Evolutionary conservation across 2,329 filamentous ascomycete genomes (phyloP).

Genomic region (Epicoccum sorghinum): DNA sequence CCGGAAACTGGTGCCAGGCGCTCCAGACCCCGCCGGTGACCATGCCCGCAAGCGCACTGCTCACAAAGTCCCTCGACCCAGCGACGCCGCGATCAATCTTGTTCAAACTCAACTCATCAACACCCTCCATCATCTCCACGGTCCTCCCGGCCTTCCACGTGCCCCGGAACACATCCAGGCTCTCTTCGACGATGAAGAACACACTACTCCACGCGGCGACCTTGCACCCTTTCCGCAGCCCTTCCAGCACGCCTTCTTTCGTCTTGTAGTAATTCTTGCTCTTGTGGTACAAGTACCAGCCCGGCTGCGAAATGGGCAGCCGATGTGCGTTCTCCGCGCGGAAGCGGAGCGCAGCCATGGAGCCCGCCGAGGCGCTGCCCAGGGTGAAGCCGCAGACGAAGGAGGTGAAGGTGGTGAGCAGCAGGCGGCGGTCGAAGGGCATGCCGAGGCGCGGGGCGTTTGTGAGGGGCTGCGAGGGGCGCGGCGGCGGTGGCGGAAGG

Average conservation of each 20-base stretch:
- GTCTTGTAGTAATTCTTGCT: slow-evolving; percentile 92
- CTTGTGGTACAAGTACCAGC: slow-evolving; percentile 99
- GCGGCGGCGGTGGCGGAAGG: slow-evolving; percentile 11
- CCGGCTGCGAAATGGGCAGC: slow-evolving; percentile 78
- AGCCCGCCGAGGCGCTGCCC: slow-evolving; percentile 74
- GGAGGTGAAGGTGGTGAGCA: slow-evolving; percentile 67
- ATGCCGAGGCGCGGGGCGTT: slow-evolving; percentile 61
- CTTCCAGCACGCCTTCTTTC: slow-evolving; percentile 78
- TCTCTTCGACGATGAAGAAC: slow-evolving; percentile 84
- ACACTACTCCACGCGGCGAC: slow-evolving; percentile 74
- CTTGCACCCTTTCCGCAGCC: slow-evolving; percentile 72
- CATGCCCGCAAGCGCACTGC: slow-evolving; percentile 81
- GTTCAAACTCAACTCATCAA: slow-evolving; percentile 42
- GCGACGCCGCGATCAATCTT: slow-evolving; percentile 36
- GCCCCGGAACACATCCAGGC: slow-evolving; percentile 72
- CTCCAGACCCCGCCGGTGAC: slow-evolving; percentile 87
- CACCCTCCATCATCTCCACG: slow-evolving; percentile 43
- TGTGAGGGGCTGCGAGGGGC: slow-evolving; percentile 16
- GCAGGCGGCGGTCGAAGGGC: slow-evolving; percentile 68
- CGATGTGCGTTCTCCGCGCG: slow-evolving; percentile 96
- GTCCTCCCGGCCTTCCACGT: slow-evolving; percentile 52
- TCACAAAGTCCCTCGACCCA: slow-evolving; percentile 70
- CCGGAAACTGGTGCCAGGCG: slow-evolving; percentile 79
- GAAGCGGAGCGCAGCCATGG: slow-evolving; percentile 79
- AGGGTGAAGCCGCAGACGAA: slow-evolving; percentile 73